Base-by-base conservation (phyloP, 257 asterid genomes). In the Lycium barbarum region DNA sequence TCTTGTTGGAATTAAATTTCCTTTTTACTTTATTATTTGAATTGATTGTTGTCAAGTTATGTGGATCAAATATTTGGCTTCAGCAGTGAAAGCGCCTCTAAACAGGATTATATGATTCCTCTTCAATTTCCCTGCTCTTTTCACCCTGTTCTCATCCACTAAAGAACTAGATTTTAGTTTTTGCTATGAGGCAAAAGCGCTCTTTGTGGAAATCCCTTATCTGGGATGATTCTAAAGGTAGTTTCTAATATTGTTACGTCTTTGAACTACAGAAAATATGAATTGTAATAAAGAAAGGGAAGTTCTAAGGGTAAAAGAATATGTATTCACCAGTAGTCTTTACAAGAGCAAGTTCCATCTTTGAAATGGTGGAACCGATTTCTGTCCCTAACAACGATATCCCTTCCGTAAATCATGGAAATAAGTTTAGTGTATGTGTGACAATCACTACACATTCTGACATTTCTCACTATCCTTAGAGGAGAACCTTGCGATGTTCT, bases 361-460 rank as follows among this genome's bases (percentile, higher is more conserved):
- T 88, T 93, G 89, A 96, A 96, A 88, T 89, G 91, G 89, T 96
- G 99, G 88, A 91, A 94, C 70, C 89, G 85, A 89, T 93, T 94
- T 82, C 94, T 80, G 92, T 94, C 96, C 89, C 92, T 92, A 35
- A 96, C 96, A 67, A 84, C 81, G 62, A 93, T 94, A 20, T 90
- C 92, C 61, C 97, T 83, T 86, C 89, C 92, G 83, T 93, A 96
- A 81, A 94, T 93, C 72, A 40, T 85, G 13, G 99, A 94, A 72
- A 94, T 88, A 26, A 91, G 84, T 83, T 94, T 94, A 49, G 96
- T 90, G 82, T 92, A 93, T 3, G 88, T 85, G 92, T 93, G 99
- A 85, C 98, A 93, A 84, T 96, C 99, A 67, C 93, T 88, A 67
- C 99, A 94, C 98, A 96, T 96, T 88, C 96, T 91, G 36, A 94